These are phyloP conservation scores for Psilocybe cubensis DNA, from an alignment of 768 basidiomycete genomes.

Conservation along the genomic window DNA sequence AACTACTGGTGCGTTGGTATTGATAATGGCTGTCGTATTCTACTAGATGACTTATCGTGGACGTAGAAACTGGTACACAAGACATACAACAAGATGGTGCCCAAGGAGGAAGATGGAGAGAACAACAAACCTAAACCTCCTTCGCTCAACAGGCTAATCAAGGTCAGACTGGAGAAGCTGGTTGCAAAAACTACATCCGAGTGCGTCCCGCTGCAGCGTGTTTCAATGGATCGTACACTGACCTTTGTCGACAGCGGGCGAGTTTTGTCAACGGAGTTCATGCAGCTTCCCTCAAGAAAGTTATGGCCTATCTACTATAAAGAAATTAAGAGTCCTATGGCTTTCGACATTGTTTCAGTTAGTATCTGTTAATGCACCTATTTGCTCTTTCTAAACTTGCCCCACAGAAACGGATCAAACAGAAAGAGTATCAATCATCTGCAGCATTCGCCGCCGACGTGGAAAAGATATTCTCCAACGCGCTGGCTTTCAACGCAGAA, in stretches of 20 bases:
- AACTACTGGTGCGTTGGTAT: constrained; percentile 64
- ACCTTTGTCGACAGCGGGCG: constrained; percentile 52
- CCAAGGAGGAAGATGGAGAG: constrained; percentile 42
- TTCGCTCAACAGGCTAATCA: constrained; percentile 69
- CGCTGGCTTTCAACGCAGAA: constrained; percentile 86
- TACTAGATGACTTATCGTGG: neutral
- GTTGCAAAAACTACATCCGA: constrained; percentile 70
- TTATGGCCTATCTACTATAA: constrained; percentile 82
- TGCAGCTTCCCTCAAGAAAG: constrained; percentile 82
- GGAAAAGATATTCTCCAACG: constrained; percentile 90
- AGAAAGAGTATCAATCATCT: constrained; percentile 71
- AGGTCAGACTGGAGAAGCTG: constrained; percentile 71
- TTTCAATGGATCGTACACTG: neutral
- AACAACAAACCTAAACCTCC: constrained; percentile 59
- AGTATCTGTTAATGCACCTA: constrained; percentile 30
- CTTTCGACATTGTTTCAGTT: constrained; percentile 78
- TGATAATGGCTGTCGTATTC: constrained; percentile 2
- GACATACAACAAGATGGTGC: constrained; percentile 49
- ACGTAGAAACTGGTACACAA: constrained; percentile 54
- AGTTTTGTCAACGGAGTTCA: constrained; percentile 69
- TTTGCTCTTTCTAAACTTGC: neutral
- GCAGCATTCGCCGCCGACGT: constrained; percentile 84
- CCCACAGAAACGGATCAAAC: constrained; percentile 75
- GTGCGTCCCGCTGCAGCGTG: constrained; percentile 43
- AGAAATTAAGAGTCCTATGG: constrained; percentile 77